Evolutionary conservation across 257 asterid genomes (phyloP), one percentile per base, ranked within the genome.

Genomic region (Gentiana dahurica): DNA sequence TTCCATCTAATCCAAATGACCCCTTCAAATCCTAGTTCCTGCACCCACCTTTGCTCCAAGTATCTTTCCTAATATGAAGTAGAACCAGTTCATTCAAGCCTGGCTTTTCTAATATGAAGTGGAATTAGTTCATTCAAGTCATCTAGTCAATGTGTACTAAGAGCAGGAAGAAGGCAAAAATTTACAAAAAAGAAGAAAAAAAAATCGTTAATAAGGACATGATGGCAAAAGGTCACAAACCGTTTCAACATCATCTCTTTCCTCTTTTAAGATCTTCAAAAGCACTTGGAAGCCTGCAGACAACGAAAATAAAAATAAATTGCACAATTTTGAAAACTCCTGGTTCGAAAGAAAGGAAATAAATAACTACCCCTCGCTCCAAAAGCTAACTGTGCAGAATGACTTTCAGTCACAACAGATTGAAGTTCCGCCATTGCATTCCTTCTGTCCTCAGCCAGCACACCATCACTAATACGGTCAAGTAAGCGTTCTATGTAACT

Each of bases 401-500:
- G 79, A 68, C 91, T 91, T 73, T 91, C 95, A 55, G 89, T 79
- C 51, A 91, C 94, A 77, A 85, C 81, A 62, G 94, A 79, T 65
- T 81, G 94, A 77, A 92, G 98, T 70, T 92, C 98, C 54, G 61
- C 71, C 78, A 88, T 77, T 57, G 95, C 97, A 71, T 54, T 75
- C 77, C 98, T 81, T 77, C 91, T 81, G 68, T 88, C 98, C 68
- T 91, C 98, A 51, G 97, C 90, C 69, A 85, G 77, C 58, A 62
- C 77, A 57, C 97, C 94, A 8, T 88, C 83, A 84, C 97, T 85
- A 60, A 92, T 81, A 58, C 98, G 94, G 66, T 92, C 98, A 67
- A 92, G 86, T 77, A 92, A 78, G 72, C 95, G 92, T 72, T 92
- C 98, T 1, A 88, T 86, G 75, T 85, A 88, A 70, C 98, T 92